Evolutionary conservation across 2,329 filamentous ascomycete genomes (phyloP).

Genomic region (Ilyonectria robusta): DNA sequence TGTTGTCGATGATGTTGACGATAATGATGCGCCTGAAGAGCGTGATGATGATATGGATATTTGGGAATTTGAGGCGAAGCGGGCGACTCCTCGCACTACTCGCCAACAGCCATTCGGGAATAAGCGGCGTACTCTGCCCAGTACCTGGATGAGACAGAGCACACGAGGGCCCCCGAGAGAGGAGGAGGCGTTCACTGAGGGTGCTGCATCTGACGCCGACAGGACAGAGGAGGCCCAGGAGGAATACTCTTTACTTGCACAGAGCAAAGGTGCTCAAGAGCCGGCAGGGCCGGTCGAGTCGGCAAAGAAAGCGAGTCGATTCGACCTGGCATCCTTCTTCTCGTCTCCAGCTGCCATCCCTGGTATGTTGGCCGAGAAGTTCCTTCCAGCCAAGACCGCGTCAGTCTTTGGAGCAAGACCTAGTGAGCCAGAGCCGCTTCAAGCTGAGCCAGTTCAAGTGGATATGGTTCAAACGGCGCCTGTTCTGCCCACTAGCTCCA

Average conservation of each 20-base stretch:
- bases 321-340: conserved; percentile 70
- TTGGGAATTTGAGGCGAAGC: conserved; percentile 71
- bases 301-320: conserved; percentile 51
- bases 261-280: conserved; percentile 38
- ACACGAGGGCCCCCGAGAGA: conserved; percentile 40
- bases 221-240: conserved; percentile 48
- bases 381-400: conserved; percentile 46
- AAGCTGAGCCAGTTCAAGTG: conserved; percentile 33
- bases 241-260: conserved; percentile 62
- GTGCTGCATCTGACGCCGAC: conserved; percentile 32
- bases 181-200: conserved; percentile 12
- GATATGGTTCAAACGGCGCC: conserved; percentile 19
- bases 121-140: conserved; percentile 51
- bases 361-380: conserved; percentile 51
- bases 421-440: conserved; percentile 38
- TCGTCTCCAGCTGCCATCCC: conserved; percentile 66
- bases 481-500: conserved; percentile 53
- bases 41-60: conserved; percentile 65
- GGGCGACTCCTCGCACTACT: conserved; percentile 56
- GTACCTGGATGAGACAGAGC: conserved; percentile 55
- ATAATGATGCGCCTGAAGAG: conserved; percentile 38
- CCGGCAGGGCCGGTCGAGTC: conserved; percentile 38
- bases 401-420: conserved; percentile 33
- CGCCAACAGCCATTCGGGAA: conserved; percentile 51
- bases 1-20: conserved; percentile 33